phyloP scores from a whole-genome alignment of 805 yeast genomes.

The Suhomyces vadensis region DNA sequence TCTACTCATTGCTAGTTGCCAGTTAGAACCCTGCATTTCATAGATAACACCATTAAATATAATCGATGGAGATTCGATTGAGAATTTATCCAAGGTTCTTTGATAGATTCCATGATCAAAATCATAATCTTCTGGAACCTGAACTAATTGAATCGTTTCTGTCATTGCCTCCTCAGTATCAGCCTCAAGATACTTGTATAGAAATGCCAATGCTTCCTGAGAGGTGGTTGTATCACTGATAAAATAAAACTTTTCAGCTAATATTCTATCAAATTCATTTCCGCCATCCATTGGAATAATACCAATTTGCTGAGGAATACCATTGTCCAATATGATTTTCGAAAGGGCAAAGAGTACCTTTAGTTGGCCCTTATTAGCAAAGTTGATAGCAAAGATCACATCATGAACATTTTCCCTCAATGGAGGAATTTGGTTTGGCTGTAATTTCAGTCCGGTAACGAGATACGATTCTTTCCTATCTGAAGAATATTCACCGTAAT shows the following conservation, averaged over 20 bases:
- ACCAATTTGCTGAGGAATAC: constrained; percentile 80
- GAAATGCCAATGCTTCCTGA: constrained; percentile 40
- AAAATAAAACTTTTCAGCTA: constrained; percentile 37
- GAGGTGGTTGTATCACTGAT: constrained; percentile 29
- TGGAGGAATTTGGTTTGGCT: constrained; percentile 65
- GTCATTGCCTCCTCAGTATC: constrained; percentile 25
- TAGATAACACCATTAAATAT: constrained; percentile 74
- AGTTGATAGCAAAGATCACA: constrained; percentile 64
- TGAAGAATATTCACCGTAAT: constrained; percentile 47
- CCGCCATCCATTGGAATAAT: constrained; percentile 59
- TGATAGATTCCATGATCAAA: constrained; percentile 19
- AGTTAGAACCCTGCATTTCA: constrained; percentile 47
- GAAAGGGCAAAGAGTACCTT: constrained; percentile 51
- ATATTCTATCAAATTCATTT: constrained; percentile 25
- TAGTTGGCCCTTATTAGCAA: constrained; percentile 54
- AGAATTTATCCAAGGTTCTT: constrained; percentile 27
- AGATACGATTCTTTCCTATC: constrained; percentile 49
- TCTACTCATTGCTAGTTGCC: constrained; percentile 55
- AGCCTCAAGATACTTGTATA: constrained; percentile 37
- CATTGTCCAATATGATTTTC: constrained; percentile 50
- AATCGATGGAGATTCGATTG: constrained; percentile 50
- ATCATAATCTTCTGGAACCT: constrained; percentile 18
- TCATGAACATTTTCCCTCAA: constrained; percentile 76
- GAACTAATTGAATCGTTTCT: constrained; percentile 20
- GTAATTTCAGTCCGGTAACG: constrained; percentile 19